Evolutionary conservation across 148 eudicot species (phyloP).

Genomic region (Fagopyrum esculentum): DNA sequence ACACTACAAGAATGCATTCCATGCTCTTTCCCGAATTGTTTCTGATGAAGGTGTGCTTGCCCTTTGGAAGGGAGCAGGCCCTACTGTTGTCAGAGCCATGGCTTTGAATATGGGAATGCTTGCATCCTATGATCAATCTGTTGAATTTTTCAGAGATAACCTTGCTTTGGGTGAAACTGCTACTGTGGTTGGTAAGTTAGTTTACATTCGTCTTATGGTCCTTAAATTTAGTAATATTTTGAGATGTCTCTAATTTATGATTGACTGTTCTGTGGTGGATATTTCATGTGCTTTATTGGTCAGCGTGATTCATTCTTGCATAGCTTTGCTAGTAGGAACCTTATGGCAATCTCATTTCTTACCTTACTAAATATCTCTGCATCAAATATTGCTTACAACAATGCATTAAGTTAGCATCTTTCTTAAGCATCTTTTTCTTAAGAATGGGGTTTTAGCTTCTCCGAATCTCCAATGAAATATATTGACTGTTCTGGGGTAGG

Average conservation of each 20-base stretch:
- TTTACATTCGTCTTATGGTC: background rate
- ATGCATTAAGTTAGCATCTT: background rate
- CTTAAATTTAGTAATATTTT: background rate
- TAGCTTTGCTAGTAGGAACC: background rate
- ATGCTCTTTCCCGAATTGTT: constrained; percentile 30
- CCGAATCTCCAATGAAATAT: background rate
- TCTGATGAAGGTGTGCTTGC: constrained; percentile 42
- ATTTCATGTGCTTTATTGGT: background rate
- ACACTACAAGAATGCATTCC: constrained; percentile 38
- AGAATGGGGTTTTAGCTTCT: background rate
- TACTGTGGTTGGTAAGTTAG: constrained; percentile 35
- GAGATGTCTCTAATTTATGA: background rate
- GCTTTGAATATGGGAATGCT: constrained; percentile 61
- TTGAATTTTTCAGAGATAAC: constrained; percentile 40
- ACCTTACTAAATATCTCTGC: background rate
- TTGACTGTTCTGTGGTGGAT: background rate
- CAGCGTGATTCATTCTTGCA: background rate
- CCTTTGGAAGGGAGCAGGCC: constrained; percentile 54
- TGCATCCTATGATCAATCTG: constrained; percentile 46
- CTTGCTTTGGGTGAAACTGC: constrained; percentile 30
- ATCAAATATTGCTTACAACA: background rate
- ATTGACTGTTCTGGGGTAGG: background rate
- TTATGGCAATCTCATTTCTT: no score
- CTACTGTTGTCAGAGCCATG: constrained; percentile 31
- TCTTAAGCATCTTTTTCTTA: no score